A percentile compares a stretch with the other conserved stretches of the same genome.
Conservation (phyloP, 768 basidiomycete species). For the Rossbeevera mucosa region DNA sequence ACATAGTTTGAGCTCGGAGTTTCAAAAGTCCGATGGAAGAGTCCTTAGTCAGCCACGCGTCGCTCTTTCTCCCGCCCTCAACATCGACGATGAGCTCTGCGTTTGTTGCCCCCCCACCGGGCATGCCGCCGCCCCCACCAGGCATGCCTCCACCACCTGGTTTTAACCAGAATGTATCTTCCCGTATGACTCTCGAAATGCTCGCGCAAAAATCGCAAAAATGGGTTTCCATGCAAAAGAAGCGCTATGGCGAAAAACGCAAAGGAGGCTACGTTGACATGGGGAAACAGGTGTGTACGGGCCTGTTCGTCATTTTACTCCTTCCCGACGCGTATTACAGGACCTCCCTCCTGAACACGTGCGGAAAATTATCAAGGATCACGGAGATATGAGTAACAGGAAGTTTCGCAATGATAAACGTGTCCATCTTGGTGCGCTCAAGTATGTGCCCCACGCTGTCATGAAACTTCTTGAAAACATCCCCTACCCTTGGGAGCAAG, state of each 20-base stretch:
- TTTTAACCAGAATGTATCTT: conserved; percentile 31
- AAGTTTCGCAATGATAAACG: conserved; percentile 99
- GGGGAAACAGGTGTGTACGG: conserved; percentile 78
- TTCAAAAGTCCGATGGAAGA: conserved; percentile 14
- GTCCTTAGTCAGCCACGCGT: conserved; percentile 22
- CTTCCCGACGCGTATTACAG: conserved; percentile 35
- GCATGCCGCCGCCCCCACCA: conserved; percentile 40
- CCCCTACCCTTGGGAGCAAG: conserved; percentile 98
- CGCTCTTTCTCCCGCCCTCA: conserved; percentile 26
- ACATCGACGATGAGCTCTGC: conserved; percentile 31
- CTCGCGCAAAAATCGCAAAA: conserved; percentile 92
- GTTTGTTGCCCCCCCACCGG: conserved; percentile 38
- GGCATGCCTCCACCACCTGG: conserved; percentile 38
- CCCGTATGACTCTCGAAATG: conserved; percentile 57
- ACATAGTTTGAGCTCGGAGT: background rate
- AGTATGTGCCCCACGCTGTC: conserved; percentile 98
- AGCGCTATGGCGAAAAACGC: conserved; percentile 86
- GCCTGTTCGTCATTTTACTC: background rate
- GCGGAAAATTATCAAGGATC: conserved; percentile 99
- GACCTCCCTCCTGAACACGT: conserved; percentile 97
- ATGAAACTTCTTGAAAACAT: conserved; percentile 99
- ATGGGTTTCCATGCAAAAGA: conserved; percentile 92
- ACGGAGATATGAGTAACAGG: conserved; percentile 98
- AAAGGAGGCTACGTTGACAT: conserved; percentile 87
- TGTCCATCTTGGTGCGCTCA: conserved; percentile 95